Conservation (phyloP, 2,329 filamentous ascomycete species). For the Colletotrichum sansevieriae region DNA sequence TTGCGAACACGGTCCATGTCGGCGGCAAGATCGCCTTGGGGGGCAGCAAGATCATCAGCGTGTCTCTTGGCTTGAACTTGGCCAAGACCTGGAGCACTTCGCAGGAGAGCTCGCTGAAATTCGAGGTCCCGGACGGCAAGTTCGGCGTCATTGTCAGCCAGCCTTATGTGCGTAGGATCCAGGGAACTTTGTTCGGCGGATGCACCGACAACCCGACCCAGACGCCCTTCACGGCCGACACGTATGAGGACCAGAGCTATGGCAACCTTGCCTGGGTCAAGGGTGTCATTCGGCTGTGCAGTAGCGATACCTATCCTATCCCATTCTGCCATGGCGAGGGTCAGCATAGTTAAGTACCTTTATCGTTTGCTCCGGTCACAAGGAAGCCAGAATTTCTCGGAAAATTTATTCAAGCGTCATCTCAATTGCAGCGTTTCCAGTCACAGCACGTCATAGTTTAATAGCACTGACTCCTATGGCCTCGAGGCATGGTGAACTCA, state of each 20-base stretch:
- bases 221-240: constrained; percentile 50
- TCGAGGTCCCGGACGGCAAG: constrained; percentile 50
- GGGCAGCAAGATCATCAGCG: constrained; percentile 39
- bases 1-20: constrained; percentile 49
- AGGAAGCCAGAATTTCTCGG: too few species aligned
- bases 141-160: constrained; percentile 56
- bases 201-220: constrained; percentile 48
- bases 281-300: constrained; percentile 54
- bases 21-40: constrained; percentile 44
- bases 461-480: too few species aligned
- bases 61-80: constrained; percentile 45
- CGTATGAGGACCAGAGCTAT: constrained; percentile 50
- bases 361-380: too few species aligned
- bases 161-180: constrained; percentile 49
- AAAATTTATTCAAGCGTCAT: too few species aligned
- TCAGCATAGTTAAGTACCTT: constrained; percentile 2
- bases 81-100: constrained; percentile 46
- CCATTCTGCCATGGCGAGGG: constrained; percentile 54
- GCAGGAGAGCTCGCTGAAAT: constrained; percentile 48
- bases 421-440: too few species aligned
- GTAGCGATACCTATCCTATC: constrained; percentile 51
- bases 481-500: too few species aligned
- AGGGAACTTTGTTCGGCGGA: constrained; percentile 51
- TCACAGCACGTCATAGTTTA: too few species aligned
- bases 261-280: constrained; percentile 53